These are phyloP conservation scores for Kazachstania kunashirensis DNA, from an alignment of 805 yeast species.

Conservation along the genomic window DNA sequence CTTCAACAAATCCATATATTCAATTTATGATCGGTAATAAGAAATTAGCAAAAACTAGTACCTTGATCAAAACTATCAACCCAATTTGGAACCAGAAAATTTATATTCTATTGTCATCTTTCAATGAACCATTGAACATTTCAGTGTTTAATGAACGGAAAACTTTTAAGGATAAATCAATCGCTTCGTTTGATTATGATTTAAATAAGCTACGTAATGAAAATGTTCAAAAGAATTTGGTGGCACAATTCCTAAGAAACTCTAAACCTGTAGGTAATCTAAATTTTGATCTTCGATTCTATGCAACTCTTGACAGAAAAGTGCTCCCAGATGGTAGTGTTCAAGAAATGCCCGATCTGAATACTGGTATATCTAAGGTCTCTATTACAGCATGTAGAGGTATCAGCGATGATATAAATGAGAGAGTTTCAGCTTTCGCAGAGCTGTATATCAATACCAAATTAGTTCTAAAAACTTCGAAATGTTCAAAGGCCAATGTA, in stretches of 20 bases:
- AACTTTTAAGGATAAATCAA: slow-evolving; percentile 57
- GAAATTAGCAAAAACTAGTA: slow-evolving; percentile 56
- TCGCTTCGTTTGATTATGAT: slow-evolving; percentile 68
- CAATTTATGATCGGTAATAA: slow-evolving; percentile 50
- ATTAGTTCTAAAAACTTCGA: slow-evolving; percentile 41
- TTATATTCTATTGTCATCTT: slow-evolving; percentile 55
- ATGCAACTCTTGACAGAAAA: slow-evolving; percentile 56
- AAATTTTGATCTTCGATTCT: slow-evolving; percentile 55
- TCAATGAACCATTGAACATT: slow-evolving; percentile 72
- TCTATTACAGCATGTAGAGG: slow-evolving; percentile 33
- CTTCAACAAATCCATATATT: slow-evolving; percentile 81
- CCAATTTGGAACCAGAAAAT: slow-evolving; percentile 84
- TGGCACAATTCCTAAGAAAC: slow-evolving; percentile 58
- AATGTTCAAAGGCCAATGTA: slow-evolving; percentile 40
- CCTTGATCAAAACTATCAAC: slow-evolving; percentile 47
- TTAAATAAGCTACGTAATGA: slow-evolving; percentile 51
- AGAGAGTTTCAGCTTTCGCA: slow-evolving; percentile 51
- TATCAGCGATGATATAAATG: slow-evolving; percentile 30
- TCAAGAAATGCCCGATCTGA: slow-evolving; percentile 79
- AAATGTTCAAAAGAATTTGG: slow-evolving; percentile 38
- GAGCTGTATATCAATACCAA: slow-evolving; percentile 61
- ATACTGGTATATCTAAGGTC: slow-evolving; percentile 78
- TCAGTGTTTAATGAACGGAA: slow-evolving; percentile 64
- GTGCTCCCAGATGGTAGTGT: slow-evolving; percentile 66
- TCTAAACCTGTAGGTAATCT: slow-evolving; percentile 74